phyloP scores from a whole-genome alignment of 1,284 basidiomycete genomes.

The Cerioporus squamosus region DNA sequence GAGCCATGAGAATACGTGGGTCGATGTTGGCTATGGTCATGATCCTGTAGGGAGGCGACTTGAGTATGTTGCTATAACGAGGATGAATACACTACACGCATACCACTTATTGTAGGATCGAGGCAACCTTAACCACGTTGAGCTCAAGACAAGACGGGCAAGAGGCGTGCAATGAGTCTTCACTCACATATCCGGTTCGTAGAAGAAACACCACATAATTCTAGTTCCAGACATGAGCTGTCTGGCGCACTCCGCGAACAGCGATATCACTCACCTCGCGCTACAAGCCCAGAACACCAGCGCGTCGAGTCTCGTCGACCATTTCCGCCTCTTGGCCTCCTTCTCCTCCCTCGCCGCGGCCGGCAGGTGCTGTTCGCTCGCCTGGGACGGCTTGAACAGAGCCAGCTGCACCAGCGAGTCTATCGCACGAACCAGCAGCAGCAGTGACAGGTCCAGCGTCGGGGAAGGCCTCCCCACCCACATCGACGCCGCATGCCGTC shows the following conservation, averaged over 20 bases:
- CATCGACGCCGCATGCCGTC: conserved; percentile 20
- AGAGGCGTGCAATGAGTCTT: not conserved
- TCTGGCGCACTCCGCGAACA: too few species aligned
- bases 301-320: conserved; percentile 59
- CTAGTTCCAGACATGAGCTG: conserved; percentile 37
- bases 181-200: conserved; percentile 67
- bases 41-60: conserved; percentile 49
- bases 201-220: conserved; percentile 87
- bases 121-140: conserved; percentile 53
- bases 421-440: conserved; percentile 71
- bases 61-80: too few species aligned
- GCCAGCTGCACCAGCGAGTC: conserved; percentile 60
- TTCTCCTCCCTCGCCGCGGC: conserved; percentile 19
- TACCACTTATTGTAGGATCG: conserved; percentile 74
- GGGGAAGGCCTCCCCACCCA: conserved; percentile 43
- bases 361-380: conserved; percentile 11
- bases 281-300: conserved; percentile 76
- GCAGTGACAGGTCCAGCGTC: conserved; percentile 69
- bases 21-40: conserved; percentile 70
- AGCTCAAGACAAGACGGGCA: not conserved
- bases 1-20: conserved; percentile 52
- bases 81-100: not conserved
- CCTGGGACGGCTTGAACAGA: conserved; percentile 40
- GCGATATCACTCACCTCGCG: conserved; percentile 56
- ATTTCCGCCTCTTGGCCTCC: conserved; percentile 28